Evolutionary conservation across 2,329 filamentous ascomycete species (phyloP).

Genomic region (Diaporthe sp.): DNA sequence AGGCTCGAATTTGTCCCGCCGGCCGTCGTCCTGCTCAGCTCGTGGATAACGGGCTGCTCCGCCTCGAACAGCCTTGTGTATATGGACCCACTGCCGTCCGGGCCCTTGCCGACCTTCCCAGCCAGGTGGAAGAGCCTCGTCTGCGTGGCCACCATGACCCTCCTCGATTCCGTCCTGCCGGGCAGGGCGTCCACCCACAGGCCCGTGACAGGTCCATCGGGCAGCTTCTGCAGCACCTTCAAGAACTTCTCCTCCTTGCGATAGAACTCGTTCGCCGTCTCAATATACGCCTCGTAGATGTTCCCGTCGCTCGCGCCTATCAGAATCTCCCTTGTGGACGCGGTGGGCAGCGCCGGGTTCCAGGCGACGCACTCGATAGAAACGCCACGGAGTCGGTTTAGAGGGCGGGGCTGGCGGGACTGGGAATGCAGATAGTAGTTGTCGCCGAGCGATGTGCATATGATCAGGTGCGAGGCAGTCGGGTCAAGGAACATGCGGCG

Average conservation of each 20-base stretch:
- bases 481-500: slow-evolving; percentile 97
- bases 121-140: slow-evolving; percentile 84
- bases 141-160: slow-evolving; percentile 85
- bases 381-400: slow-evolving; percentile 87
- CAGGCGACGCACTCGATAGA: slow-evolving; percentile 91
- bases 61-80: slow-evolving; percentile 91
- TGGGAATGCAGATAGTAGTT: slow-evolving; percentile 99
- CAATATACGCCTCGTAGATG: slow-evolving; percentile 95
- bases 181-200: slow-evolving; percentile 84
- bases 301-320: slow-evolving; percentile 93
- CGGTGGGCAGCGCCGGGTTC: slow-evolving; percentile 93
- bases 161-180: slow-evolving; percentile 76
- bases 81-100: slow-evolving; percentile 86
- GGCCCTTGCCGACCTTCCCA: slow-evolving; percentile 80
- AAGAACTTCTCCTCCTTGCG: slow-evolving; percentile 94
- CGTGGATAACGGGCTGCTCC: slow-evolving; percentile 83
- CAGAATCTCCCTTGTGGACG: slow-evolving; percentile 94
- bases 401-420: slow-evolving; percentile 85
- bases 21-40: slow-evolving; percentile 72
- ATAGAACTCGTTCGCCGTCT: slow-evolving; percentile 95
- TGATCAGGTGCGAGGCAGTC: slow-evolving; percentile 92
- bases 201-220: slow-evolving; percentile 87
- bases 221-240: slow-evolving; percentile 84
- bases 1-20: slow-evolving; percentile 73
- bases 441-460: slow-evolving; percentile 91